Evolutionary conservation across 177 flowering plant genomes (phyloP), one percentile per base, ranked within the genome.

Genomic region (Telopea speciosissima): DNA sequence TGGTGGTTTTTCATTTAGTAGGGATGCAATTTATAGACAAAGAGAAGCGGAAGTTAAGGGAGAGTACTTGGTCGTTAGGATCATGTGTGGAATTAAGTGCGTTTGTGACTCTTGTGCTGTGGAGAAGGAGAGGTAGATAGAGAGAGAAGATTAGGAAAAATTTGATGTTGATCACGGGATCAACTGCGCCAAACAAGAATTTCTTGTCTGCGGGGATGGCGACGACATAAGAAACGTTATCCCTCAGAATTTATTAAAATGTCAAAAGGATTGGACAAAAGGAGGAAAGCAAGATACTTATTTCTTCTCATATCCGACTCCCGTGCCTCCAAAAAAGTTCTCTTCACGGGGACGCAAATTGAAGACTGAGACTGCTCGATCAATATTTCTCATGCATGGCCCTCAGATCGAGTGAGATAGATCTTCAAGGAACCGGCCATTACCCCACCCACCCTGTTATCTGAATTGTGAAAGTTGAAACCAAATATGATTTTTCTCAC

Each of bases 161-260:
- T 31, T 31, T 45, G 52, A 67, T 24, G 70, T 23, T 42, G 73
- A 8, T 84, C 88, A 85, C 88, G 88, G 82, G 85, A 85, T 83
- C 83, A 81, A 75, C 78, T 82, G 86, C 89, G 79, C 69, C 60
- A 80, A 75, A 79, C 52, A 56, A 72, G 83, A 71, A 44, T 3
- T 13, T 49, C 58, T 52, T 52, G n/a, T 52, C n/a, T 28, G 58
- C 1, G 19, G 58, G 23, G 6, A n/a, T 58, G 61, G 8, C 24
- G 61, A 58, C 24, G n/a, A 58, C 7, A 58, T n/a, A 7, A 21
- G 7, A 58, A 16, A 16, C 54, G 54, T 11, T 49, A 49, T 13
- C 54, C 54, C 8, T 36, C 8, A 8, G 5, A 36, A 36, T 36
- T 36, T 36, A 36, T 36, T 36, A 36, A n/a, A n/a, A 36, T 5